These are phyloP conservation scores for Ilex paraguariensis DNA, from an alignment of 305 asterid species.

Conservation along the genomic window DNA sequence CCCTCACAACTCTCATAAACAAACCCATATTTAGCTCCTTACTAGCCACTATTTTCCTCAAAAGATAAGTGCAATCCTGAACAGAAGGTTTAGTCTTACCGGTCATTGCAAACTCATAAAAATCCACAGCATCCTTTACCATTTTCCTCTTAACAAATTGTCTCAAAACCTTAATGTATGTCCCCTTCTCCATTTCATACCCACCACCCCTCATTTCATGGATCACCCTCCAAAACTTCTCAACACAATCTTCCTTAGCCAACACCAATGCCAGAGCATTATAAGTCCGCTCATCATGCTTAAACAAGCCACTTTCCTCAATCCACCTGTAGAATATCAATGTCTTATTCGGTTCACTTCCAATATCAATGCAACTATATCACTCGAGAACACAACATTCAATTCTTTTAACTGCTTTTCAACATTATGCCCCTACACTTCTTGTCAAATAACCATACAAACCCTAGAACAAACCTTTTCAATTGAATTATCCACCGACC, in stretches of 20 bases:
- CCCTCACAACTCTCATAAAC: slow-evolving; percentile 47
- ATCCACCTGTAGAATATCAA: slow-evolving; percentile 82
- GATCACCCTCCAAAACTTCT: slow-evolving; percentile 65
- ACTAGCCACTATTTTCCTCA: slow-evolving; percentile 67
- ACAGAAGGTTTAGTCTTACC: slow-evolving; percentile 55
- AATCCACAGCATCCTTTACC: slow-evolving; percentile 65
- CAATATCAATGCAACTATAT: slow-evolving; percentile 47
- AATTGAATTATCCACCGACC: slow-evolving; percentile 31
- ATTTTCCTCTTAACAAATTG: slow-evolving; percentile 45
- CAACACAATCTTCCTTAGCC: slow-evolving; percentile 39
- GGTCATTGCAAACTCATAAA: slow-evolving; percentile 65
- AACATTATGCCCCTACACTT: slow-evolving; percentile 68
- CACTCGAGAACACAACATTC: slow-evolving; percentile 45
- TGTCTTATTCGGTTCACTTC: slow-evolving; percentile 51
- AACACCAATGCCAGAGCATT: slow-evolving; percentile 56
- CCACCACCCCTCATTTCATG: slow-evolving; percentile 67
- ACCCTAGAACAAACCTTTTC: slow-evolving; percentile 31
- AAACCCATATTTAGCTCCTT: slow-evolving; percentile 64
- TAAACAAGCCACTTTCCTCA: slow-evolving; percentile 60
- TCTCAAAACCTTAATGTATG: slow-evolving; percentile 35
- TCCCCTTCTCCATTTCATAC: slow-evolving; percentile 52
- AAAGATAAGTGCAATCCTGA: slow-evolving; percentile 59
- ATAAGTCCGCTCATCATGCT: slow-evolving; percentile 44
- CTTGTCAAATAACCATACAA: slow-evolving; percentile 39
- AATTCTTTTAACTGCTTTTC: slow-evolving; percentile 49